Evolutionary conservation across 2,329 filamentous ascomycete species (phyloP).

Genomic region (Biscogniauxia mediterranea): DNA sequence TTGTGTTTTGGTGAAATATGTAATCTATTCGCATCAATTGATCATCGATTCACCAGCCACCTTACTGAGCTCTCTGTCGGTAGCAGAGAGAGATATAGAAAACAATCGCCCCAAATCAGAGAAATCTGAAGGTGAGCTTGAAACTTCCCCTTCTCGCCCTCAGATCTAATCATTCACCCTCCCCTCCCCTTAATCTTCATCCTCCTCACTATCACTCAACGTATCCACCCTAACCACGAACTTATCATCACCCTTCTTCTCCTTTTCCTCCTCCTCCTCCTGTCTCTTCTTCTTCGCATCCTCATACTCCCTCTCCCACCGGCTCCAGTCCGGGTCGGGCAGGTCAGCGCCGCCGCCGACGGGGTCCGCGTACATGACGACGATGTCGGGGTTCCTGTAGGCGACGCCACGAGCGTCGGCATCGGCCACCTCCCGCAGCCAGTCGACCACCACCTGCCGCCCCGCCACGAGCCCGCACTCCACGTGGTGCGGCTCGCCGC

Average conservation of each 20-base stretch:
- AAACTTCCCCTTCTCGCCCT: background rate
- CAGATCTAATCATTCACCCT: background rate
- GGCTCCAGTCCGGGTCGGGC: constrained; percentile 31
- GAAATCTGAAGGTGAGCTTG: background rate
- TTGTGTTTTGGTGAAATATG: no score
- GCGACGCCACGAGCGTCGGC: no score
- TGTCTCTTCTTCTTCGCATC: background rate
- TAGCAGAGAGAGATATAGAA: background rate
- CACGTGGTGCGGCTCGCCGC: constrained; percentile 55
- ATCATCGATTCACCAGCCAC: no score
- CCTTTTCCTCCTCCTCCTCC: background rate
- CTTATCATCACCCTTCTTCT: constrained; percentile 2
- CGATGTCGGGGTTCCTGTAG: constrained; percentile 42
- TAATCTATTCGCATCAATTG: no score
- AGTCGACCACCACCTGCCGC: constrained; percentile 54
- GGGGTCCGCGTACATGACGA: constrained; percentile 27
- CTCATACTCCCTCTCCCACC: constrained; percentile 6
- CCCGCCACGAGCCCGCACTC: constrained; percentile 63
- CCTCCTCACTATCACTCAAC: constrained; percentile 5
- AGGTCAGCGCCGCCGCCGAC: background rate
- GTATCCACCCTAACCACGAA: constrained; percentile 8
- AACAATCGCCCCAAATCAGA: background rate
- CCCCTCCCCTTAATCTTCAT: background rate
- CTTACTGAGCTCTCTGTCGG: no score
- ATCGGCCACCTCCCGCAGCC: constrained; percentile 57